Percentiles rank a stretch among this genome's conserved stretches.
These are phyloP conservation scores for Eragrostis nindensis DNA, from an alignment of 176 grass and related monocot species.

Conservation along the genomic window DNA sequence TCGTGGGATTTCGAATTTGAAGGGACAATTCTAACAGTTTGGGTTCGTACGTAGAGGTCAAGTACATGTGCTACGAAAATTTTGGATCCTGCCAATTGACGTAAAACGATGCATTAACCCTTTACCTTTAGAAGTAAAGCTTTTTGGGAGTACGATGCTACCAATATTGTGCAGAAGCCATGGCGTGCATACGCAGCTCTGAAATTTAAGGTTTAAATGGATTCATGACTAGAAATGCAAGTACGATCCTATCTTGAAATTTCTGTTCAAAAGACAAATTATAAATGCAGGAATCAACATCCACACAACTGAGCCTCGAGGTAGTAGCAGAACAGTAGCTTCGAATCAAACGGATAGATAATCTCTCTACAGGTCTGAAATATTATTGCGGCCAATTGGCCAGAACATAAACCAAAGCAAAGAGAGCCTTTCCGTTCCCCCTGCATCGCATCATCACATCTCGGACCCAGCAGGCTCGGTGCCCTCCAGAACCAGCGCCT, in stretches of 20 bases:
- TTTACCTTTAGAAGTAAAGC: too few relatives aligned
- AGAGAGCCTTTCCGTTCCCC: background rate
- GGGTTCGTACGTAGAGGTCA: too few relatives aligned
- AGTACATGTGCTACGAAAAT: too few relatives aligned
- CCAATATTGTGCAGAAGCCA: too few relatives aligned
- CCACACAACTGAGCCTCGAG: too few relatives aligned
- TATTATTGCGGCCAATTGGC: background rate
- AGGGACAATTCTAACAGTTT: too few relatives aligned
- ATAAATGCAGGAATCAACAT: background rate
- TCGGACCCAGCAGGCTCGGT: background rate
- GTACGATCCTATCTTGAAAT: background rate
- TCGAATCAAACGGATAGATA: background rate
- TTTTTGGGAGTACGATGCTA: too few relatives aligned
- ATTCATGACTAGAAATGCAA: background rate
- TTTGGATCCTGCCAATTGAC: too few relatives aligned
- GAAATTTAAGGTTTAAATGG: background rate
- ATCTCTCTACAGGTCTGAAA: background rate
- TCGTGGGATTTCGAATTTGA: too few relatives aligned
- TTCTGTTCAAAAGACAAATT: background rate
- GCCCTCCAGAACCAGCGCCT: slow-evolving; percentile 11
- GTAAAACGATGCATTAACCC: too few relatives aligned
- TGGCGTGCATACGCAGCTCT: too few relatives aligned
- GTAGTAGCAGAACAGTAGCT: background rate
- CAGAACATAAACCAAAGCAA: background rate
- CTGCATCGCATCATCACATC: slow-evolving; percentile 1